These are phyloP conservation scores for Haplosporangium sp. DNA, from an alignment of 371 early-diverging fungal genomes.

Conservation along the genomic window DNA sequence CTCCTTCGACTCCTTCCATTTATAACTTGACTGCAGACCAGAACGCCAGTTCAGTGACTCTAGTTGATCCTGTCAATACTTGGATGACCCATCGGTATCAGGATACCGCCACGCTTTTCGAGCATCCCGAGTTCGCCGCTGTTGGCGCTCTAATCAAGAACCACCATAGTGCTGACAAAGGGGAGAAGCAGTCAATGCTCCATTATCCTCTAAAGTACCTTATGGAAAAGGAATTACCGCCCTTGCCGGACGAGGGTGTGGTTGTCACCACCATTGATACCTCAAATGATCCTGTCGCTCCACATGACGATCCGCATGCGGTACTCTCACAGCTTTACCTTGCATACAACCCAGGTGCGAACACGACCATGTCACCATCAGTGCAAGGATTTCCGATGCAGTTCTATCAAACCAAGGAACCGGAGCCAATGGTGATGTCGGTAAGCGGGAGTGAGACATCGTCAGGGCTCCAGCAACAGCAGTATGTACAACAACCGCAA, in stretches of 20 bases:
- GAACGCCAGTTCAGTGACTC: conserved; percentile 19
- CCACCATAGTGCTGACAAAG: no score
- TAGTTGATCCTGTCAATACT: conserved; percentile 26
- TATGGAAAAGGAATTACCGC: conserved; percentile 20
- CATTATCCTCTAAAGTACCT: not conserved
- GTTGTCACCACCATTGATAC: not conserved
- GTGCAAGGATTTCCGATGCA: not conserved
- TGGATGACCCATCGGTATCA: conserved; percentile 22
- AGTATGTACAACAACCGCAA: not conserved
- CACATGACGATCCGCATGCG: not conserved
- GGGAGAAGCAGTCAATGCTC: no score
- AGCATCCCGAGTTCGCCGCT: not conserved
- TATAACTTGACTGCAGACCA: conserved; percentile 6
- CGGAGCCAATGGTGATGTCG: not conserved
- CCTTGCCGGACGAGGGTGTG: conserved; percentile 1
- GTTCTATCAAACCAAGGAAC: not conserved
- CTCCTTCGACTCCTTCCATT: not conserved
- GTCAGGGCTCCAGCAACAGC: not conserved
- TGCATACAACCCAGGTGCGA: conserved; percentile 1
- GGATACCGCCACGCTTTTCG: not conserved
- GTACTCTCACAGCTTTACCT: conserved; percentile 13
- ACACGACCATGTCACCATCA: not conserved
- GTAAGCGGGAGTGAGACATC: not conserved
- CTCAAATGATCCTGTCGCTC: not conserved
- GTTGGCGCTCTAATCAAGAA: not conserved